phyloP scores from a whole-genome alignment of 805 yeast genomes.

The Osmozyma mogii region DNA sequence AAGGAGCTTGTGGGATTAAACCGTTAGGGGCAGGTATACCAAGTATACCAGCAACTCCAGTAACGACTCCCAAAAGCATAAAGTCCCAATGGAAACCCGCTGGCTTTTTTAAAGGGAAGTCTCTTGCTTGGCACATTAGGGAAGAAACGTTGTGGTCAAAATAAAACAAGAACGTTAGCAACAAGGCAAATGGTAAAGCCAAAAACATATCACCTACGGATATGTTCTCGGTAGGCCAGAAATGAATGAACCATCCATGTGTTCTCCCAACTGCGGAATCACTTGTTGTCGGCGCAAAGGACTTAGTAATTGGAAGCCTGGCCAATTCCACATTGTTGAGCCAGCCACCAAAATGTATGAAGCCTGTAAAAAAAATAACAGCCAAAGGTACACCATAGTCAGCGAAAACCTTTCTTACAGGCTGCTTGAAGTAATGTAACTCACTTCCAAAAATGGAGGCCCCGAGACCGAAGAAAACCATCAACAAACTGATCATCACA shows the following conservation, averaged over 20 bases:
- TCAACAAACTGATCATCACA: constrained; percentile 63
- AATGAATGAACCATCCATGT: constrained; percentile 71
- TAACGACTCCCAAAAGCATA: constrained; percentile 72
- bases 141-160: constrained; percentile 96
- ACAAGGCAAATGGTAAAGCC: constrained; percentile 87
- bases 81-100: constrained; percentile 92
- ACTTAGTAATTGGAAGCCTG: constrained; percentile 56
- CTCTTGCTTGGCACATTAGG: constrained; percentile 80
- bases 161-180: constrained; percentile 77
- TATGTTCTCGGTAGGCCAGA: constrained; percentile 53
- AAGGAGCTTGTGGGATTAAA: constrained; percentile 92
- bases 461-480: constrained; percentile 70
- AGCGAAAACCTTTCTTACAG: constrained; percentile 58
- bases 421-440: constrained; percentile 53
- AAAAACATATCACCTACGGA: constrained; percentile 71
- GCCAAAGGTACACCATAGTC: constrained; percentile 83
- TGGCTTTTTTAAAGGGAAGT: constrained; percentile 78
- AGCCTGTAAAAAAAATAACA: constrained; percentile 87
- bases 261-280: constrained; percentile 25
- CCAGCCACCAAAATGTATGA: constrained; percentile 83
- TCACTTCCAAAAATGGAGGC: constrained; percentile 49
- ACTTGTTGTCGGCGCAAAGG: constrained; percentile 64
- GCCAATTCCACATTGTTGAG: constrained; percentile 50
- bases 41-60: constrained; percentile 77
- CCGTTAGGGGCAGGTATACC: constrained; percentile 98